Evolutionary conservation across 2,329 filamentous ascomycete genomes (phyloP), one percentile per base, ranked within the genome.

Genomic region (Pezicula rhizophila): DNA sequence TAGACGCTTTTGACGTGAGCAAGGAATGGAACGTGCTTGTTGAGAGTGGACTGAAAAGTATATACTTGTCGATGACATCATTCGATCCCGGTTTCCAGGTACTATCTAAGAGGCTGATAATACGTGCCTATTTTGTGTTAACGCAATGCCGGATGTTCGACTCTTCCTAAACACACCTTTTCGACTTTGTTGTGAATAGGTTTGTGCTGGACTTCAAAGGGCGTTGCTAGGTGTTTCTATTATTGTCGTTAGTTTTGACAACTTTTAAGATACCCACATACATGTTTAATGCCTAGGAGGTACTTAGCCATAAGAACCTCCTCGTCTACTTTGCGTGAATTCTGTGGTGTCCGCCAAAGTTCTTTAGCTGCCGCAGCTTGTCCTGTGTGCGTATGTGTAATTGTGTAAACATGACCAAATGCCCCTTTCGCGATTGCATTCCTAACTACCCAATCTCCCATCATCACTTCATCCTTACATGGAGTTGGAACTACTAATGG

Each of bases 391-490:
- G 39, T 47, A 47, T 57, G 49, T 17, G 53, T 50, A 17, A 57
- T 51, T 2, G 48, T 28, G 35, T 48, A 55, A 25, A 57, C 51
- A 17, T 47, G 50, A 4, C 55, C 55, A 49, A 48, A 57, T 34
- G 42, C 45, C 17, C 55, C 55, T 31, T 49, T 55, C 14, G 52
- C 48, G 25, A 57, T 50, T 11, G 55, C 50, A 49, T 48, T 53
- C 31, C 52, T 45, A 12, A 55, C 51, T n/a, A 57, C 46, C 55
- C 55, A 57, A 42, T 57, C 45, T 11, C 52, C 55, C 5, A 57
- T 50, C 17, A 25, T 51, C 11, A 51, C 42, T 45, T 57, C 52
- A 46, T 53, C 41, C 4, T 47, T 48, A 7, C 46, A 50, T 10
- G 55, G 52, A 14, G 52, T 57, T 11, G 55, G 55, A 5, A 55